Evolutionary conservation across 2,329 filamentous ascomycete species (phyloP).

Genomic region (Claviceps arundinis): DNA sequence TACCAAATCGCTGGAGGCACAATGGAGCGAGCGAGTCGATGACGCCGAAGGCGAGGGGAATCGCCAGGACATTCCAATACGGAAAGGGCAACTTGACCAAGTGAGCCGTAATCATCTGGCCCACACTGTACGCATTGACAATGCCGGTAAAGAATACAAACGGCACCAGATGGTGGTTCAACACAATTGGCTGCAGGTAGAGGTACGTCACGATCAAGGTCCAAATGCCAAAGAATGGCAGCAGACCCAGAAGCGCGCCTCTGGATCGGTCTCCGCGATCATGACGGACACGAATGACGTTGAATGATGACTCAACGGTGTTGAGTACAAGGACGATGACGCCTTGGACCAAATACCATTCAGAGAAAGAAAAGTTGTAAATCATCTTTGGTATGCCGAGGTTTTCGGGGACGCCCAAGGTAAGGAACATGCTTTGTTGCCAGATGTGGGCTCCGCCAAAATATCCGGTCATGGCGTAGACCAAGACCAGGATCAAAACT

Average conservation of each 20-base stretch:
- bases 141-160: conserved; percentile 82
- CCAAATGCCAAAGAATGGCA: conserved; percentile 74
- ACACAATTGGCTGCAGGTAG: conserved; percentile 70
- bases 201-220: conserved; percentile 64
- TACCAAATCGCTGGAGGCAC: conserved; percentile 43
- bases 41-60: conserved; percentile 68
- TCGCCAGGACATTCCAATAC: conserved; percentile 71
- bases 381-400: conserved; percentile 53
- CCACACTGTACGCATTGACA: conserved; percentile 88
- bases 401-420: conserved; percentile 52
- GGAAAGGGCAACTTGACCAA: conserved; percentile 80
- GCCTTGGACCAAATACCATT: conserved; percentile 89
- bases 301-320: conserved; percentile 63
- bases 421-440: conserved; percentile 67
- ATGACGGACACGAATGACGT: conserved; percentile 72
- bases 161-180: conserved; percentile 71
- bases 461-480: conserved; percentile 74
- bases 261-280: conserved; percentile 58
- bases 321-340: conserved; percentile 71
- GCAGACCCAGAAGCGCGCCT: conserved; percentile 66
- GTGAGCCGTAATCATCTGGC: conserved; percentile 91
- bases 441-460: conserved; percentile 87
- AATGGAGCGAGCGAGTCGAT: conserved; percentile 66
- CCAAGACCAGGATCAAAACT: conserved; percentile 65
- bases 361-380: conserved; percentile 74